Evolutionary conservation across 306 rosid species (phyloP).

Genomic region (Vigna mungo): DNA sequence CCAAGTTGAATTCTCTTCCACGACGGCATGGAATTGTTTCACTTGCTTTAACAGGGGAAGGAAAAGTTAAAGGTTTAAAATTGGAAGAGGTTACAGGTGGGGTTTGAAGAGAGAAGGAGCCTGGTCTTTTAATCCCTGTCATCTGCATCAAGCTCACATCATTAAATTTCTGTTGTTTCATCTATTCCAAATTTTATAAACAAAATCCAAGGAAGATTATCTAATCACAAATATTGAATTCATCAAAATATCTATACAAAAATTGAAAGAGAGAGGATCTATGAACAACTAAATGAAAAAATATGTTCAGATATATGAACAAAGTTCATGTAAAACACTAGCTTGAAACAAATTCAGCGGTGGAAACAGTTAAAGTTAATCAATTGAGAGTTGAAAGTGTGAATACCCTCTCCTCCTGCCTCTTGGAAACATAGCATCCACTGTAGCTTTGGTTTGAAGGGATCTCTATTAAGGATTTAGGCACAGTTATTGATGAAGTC

Average conservation of each 20-base stretch:
- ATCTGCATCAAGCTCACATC: not conserved
- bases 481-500: not conserved
- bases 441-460: not conserved
- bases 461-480: not conserved
- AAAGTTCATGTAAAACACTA: not conserved
- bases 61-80: not conserved
- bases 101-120: not conserved
- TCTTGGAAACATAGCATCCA: not conserved
- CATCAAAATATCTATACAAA: not conserved
- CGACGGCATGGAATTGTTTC: not conserved
- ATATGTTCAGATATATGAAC: not conserved
- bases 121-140: not conserved
- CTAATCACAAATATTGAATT: not conserved
- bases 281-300: not conserved
- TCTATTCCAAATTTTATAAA: not conserved
- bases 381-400: not conserved
- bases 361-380: not conserved
- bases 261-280: too few species aligned
- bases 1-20: conserved; percentile 13
- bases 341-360: not conserved
- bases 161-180: not conserved
- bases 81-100: not conserved
- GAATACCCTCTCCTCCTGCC: not conserved
- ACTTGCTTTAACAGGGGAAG: not conserved
- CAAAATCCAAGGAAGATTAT: not conserved